Base-by-base conservation (phyloP, 2,329 filamentous ascomycete species). In the Pseudonectria buxi region DNA sequence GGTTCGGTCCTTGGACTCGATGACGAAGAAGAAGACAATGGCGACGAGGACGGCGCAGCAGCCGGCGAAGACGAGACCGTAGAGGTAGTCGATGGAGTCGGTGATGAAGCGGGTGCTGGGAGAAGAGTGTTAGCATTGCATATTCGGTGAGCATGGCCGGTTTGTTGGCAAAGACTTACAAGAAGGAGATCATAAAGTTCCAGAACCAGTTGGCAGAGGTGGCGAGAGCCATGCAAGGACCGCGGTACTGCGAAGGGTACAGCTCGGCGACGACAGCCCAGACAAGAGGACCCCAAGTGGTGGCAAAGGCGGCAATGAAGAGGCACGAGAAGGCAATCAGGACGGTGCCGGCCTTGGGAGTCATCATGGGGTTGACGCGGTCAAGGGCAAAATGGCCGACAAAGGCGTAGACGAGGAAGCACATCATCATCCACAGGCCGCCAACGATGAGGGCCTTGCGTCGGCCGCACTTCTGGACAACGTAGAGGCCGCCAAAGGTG, bases 1-100 rank as follows among this genome's bases (percentile, higher is more conserved):
- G 2, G 74, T 78, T 24, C 81, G 73, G 50, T 81, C 81, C 59
- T 83, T 80, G 42, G 74, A 80, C 63, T 87, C 83, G 51, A 81
- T 80, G 44, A 87, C 70, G 61, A 85, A 85, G 68, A 86, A 83
- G 68, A 80, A 87, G 39, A 86, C 81, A 32, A 86, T 69, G 13
- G 75, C 49, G 4, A 78, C 69, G 14, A 78, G 76, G 9, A 70
- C 69, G 38, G 76, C 72, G 53, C 78, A 79, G 57, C 79, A 84
- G 4, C 71, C 78, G 0, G 79, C 81, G 54, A 86, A 86, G 26
- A 86, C 74, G 39, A 85, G 76, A 24, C 82, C 82, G 54, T 83
- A 84, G 4, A 70, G 68, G 62, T 81, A 86, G 55, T 79, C 72
- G 47, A 86, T 86, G 13, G 71, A 65, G 22, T 73, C 69, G n/a